phyloP scores from a whole-genome alignment of 2,329 filamentous ascomycete species.

The Ceratocystis colombiana region DNA sequence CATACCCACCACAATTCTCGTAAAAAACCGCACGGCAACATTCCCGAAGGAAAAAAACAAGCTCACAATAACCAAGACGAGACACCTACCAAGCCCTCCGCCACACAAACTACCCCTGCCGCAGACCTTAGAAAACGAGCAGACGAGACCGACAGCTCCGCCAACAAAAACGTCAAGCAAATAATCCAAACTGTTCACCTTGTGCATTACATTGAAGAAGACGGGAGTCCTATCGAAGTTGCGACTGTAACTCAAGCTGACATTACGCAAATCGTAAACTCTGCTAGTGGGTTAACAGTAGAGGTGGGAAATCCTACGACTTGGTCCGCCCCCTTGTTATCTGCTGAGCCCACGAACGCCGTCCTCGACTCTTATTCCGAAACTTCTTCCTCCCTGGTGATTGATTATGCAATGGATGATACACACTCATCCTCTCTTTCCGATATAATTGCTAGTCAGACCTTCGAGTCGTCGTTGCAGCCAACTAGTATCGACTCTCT shows the following conservation, averaged over 20 bases:
- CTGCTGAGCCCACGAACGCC: neutral
- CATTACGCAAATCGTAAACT: constrained; percentile 34
- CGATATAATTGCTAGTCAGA: constrained; percentile 21
- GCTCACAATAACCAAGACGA: neutral
- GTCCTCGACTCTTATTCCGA: constrained; percentile 29
- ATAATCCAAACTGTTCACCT: constrained; percentile 48
- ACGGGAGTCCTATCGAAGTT: constrained; percentile 38
- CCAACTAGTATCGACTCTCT: neutral
- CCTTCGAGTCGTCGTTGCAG: constrained; percentile 4
- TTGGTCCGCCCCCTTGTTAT: constrained; percentile 17
- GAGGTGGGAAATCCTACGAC: constrained; percentile 23
- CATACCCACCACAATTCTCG: constrained; percentile 25
- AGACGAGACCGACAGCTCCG: neutral
- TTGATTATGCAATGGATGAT: neutral
- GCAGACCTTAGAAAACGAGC: constrained; percentile 18
- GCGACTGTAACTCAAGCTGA: constrained; percentile 37
- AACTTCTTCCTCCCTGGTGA: constrained; percentile 26
- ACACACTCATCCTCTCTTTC: constrained; percentile 10
- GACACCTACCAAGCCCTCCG: neutral
- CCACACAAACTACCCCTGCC: neutral
- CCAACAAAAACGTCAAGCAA: constrained; percentile 33
- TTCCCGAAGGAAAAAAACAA: neutral
- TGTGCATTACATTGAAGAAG: constrained; percentile 43
- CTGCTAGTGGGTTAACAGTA: constrained; percentile 34
- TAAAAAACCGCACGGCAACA: constrained; percentile 25